Base-by-base conservation (phyloP, 1,284 basidiomycete species). In the Malassezia caprae region DNA sequence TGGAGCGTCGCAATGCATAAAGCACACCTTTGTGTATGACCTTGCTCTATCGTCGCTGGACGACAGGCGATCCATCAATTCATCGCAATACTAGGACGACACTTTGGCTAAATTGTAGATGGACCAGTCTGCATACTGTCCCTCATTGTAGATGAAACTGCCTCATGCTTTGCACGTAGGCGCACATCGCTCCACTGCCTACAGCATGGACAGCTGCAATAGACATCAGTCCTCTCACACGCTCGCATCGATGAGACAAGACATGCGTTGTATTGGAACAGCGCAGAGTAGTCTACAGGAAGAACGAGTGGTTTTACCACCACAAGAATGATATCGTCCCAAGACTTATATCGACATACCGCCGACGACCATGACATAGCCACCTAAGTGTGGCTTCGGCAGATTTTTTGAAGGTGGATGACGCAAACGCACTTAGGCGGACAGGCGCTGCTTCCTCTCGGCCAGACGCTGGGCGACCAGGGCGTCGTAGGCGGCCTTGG, bases 391-490 rank as follows among this genome's bases (percentile, higher is more conserved):
- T 42, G 35, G 51, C 53, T 51, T 48, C 53, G 21, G 45, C 34
- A 47, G 31, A 48, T 42, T 54, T 54, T 54, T 54, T 39, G 31
- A 35, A 30, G n/a, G 44, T 30, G 34, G 10, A 46, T 23, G 45
- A 34, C 15, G 8, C 32, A 19, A 48, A 11, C 31, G 19, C 46
- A 23, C 23, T 27, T 46, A 31, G 19, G 28, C 21, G 44, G 39
- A 31, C 13, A 40, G 23, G 28, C 43, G 53, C 43, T 50, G 47
- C 83, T 93, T 94, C 82, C 86, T 88, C 82, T 96, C 90, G 67
- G 87, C 83, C 62, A 88, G 78, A 72, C 89, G 88, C 82, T 96
- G 93, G 79, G 86, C 80, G 58, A 96, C 76, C 75, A 91, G 80
- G 64, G 81, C 80, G 43, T 84, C 84, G 69, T 31, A 62, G 80